Conservation (phyloP, 208 protist genomes). For the Crithidia acanthocephali region DNA sequence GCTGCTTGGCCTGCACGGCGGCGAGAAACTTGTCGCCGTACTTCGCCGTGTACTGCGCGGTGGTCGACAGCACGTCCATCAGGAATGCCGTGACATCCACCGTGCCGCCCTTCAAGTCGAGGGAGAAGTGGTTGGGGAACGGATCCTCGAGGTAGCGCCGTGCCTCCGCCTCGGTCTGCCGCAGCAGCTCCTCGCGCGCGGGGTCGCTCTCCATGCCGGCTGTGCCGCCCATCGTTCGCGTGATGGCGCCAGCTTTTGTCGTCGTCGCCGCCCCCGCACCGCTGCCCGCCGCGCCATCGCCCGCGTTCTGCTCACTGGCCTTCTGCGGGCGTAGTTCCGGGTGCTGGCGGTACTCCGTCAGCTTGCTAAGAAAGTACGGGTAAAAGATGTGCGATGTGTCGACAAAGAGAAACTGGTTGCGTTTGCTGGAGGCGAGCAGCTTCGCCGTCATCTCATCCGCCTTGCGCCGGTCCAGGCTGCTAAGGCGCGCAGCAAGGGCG, state of each 20-base stretch:
- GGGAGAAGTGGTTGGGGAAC: constrained; percentile 71
- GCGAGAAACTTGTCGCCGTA: constrained; percentile 81
- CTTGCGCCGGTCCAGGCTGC: constrained; percentile 68
- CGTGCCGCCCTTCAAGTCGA: constrained; percentile 69
- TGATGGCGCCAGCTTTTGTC: constrained; percentile 47
- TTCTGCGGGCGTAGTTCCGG: constrained; percentile 68
- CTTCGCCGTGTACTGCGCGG: constrained; percentile 90
- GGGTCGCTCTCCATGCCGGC: constrained; percentile 45
- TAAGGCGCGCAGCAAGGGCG: constrained; percentile 71
- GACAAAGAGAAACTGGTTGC: constrained; percentile 83
- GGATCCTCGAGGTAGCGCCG: constrained; percentile 80
- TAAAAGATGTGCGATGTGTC: constrained; percentile 90
- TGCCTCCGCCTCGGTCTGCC: constrained; percentile 74
- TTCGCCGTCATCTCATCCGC: constrained; percentile 86
- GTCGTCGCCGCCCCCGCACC: constrained; percentile 27
- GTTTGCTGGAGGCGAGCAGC: constrained; percentile 70
- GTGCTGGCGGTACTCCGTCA: constrained; percentile 82
- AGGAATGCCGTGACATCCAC: constrained; percentile 68
- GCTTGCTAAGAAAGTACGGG: constrained; percentile 86
- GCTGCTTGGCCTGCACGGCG: constrained; percentile 59
- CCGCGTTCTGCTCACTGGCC: constrained; percentile 23
- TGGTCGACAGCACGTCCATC: constrained; percentile 75
- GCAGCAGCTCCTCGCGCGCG: constrained; percentile 70
- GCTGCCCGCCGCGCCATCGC: constrained; percentile 26
- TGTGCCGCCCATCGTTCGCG: constrained; percentile 68